Conservation (phyloP, 495 filamentous ascomycete species). For the Daldinia childiae region DNA sequence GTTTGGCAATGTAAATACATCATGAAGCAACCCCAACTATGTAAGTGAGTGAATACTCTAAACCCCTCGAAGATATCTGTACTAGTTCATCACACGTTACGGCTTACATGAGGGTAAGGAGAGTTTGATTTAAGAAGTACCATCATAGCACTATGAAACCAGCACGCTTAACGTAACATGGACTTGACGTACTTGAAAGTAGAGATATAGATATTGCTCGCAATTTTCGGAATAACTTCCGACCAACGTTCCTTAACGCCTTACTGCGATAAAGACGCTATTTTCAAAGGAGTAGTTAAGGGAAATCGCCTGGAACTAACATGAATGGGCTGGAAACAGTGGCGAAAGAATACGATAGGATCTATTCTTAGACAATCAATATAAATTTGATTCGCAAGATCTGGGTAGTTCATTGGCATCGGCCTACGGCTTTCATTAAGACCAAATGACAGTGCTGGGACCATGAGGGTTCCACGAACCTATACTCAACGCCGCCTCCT, state of each 20-base stretch:
- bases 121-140: not conserved
- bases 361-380: not conserved
- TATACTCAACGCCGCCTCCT: not conserved
- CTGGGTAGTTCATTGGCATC: not conserved
- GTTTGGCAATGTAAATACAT: not conserved
- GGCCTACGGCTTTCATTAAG: not conserved
- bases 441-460: not conserved
- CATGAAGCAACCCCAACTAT: not conserved
- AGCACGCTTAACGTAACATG: not conserved
- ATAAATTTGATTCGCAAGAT: not conserved
- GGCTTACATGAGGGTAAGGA: not conserved
- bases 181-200: not conserved
- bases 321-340: not conserved
- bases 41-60: not conserved
- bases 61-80: not conserved
- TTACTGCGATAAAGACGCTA: not conserved
- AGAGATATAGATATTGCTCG: not conserved
- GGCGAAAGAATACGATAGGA: not conserved
- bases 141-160: not conserved
- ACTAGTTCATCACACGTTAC: slow-evolving; percentile 12
- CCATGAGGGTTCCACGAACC: not conserved
- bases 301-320: not conserved
- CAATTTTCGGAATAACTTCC: not conserved
- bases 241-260: not conserved
- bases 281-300: not conserved